Conservation (phyloP, 2,329 filamentous ascomycete genomes). For the Cladosporium sp. region DNA sequence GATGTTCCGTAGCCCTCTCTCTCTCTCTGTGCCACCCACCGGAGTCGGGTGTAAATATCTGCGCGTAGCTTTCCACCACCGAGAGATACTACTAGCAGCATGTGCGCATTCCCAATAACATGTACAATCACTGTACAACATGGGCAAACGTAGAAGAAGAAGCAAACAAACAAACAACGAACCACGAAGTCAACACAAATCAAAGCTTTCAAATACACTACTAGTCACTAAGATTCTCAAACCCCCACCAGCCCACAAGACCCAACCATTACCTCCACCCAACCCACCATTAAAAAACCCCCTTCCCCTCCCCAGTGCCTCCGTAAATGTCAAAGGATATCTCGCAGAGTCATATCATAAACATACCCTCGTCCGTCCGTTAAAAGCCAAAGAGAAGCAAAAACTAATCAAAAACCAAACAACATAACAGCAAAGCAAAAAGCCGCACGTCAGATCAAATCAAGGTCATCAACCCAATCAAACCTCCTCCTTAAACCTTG, state of each 20-base stretch:
- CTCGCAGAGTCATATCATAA: conserved; percentile 3
- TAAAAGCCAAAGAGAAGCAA: not conserved
- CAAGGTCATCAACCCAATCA: conserved; percentile 28
- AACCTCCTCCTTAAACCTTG: conserved; percentile 61
- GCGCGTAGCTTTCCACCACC: not conserved
- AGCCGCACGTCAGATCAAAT: not conserved
- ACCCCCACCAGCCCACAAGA: not conserved
- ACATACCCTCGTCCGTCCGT: not conserved
- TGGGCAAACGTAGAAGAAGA: too few species aligned
- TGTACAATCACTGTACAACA: too few species aligned
- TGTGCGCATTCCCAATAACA: too few species aligned
- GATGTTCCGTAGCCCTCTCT: not conserved
- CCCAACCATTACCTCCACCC: conserved; percentile 3
- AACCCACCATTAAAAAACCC: not conserved
- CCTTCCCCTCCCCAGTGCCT: not conserved
- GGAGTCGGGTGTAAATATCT: not conserved
- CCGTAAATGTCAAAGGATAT: conserved; percentile 6
- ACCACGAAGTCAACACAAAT: not conserved
- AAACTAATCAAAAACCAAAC: not conserved
- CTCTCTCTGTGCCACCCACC: not conserved
- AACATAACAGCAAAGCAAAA: not conserved
- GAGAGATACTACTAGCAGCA: not conserved
- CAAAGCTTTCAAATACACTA: not conserved
- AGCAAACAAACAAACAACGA: too few species aligned
- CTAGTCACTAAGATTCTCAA: not conserved